phyloP scores from a whole-genome alignment of 352 stramenopile species.

The Globisporangium orthogonon region DNA sequence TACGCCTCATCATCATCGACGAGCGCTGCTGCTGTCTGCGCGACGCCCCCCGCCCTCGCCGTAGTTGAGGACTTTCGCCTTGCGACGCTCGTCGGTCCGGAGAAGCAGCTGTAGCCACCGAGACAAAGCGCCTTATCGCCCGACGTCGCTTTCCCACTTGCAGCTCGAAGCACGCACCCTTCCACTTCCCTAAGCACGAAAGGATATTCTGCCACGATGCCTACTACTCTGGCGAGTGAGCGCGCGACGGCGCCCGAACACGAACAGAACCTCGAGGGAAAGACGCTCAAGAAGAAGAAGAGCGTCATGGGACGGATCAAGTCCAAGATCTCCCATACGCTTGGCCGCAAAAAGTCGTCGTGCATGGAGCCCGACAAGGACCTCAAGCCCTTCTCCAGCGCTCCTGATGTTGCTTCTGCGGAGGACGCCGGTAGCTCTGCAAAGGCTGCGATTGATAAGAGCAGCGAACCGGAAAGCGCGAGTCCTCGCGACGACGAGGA shows the following conservation, averaged over 20 bases:
- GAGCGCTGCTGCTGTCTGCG: background rate
- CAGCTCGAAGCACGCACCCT: background rate
- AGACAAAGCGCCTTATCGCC: background rate
- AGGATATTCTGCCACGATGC: background rate
- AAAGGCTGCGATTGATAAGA: background rate
- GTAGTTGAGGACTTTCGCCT: constrained; percentile 11
- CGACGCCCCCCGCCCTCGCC: background rate
- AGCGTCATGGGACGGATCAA: constrained; percentile 64
- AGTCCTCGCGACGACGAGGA: background rate
- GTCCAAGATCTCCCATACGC: constrained; percentile 46
- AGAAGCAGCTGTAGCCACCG: background rate
- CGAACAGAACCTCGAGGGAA: constrained; percentile 14
- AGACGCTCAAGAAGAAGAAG: constrained; percentile 44
- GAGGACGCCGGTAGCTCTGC: background rate
- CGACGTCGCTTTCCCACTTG: background rate
- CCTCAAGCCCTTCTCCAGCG: constrained; percentile 5
- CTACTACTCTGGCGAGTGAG: constrained; percentile 1
- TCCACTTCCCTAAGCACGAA: background rate
- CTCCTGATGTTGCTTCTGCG: background rate
- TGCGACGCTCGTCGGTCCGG: constrained; percentile 2
- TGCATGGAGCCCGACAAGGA: constrained; percentile 19
- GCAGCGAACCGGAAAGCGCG: constrained; percentile 13
- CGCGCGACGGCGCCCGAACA: constrained; percentile 5
- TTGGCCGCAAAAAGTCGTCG: constrained; percentile 36
- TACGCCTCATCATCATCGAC: no score